Base-by-base conservation (phyloP, 140 eudicot species). In the Flaveria floridana region DNA sequence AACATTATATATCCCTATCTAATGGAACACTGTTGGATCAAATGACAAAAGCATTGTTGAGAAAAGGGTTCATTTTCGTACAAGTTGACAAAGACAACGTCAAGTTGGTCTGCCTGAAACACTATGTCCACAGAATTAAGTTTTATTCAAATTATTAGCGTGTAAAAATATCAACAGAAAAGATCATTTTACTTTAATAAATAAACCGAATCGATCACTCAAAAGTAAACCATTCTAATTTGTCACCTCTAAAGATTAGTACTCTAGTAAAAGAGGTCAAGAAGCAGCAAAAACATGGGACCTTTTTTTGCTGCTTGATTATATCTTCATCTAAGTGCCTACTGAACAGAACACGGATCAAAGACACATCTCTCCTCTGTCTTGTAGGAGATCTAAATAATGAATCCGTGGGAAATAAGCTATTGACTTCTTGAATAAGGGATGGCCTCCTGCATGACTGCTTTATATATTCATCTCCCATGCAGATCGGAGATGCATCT, bases 231-330 rank as follows among this genome's bases (percentile, higher is more conserved):
- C 56, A 0, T 1, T 16, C 56, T 6, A 41, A 42, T 42, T 53
- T 47, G 16, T 25, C 11, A 28, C 50, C 47, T 6, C 51, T 26
- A 8, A 63, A 63, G 44, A 47, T 28, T 15, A 13, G 57, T 25
- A 47, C 19, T 58, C 34, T 39, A 71, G 58, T 12, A 73, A 68
- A 71, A 74, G 71, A 76, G 12, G n/a, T 41, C 69, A 71, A 74
- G 71, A 76, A 15, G n/a, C 50, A 26, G 41, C 37, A 51, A 64
- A 71, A 58, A 50, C 47, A 65, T 64, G 48, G 2, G 3, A 65
- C 99, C 99, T 94, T 90, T 74, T 88, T 88, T 83, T 88, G 99
- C 71, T 94, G 96, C 74, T 82, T 94, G 81, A 88, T 74, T 52
- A 88, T 81, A 72, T 88, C 99, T 48, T 62, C 87, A 79, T 90